Percentiles rank a stretch among this genome's conserved stretches.
Conservation (phyloP, 176 grass and related monocot species). For the Cenchrus fungigraminus region DNA sequence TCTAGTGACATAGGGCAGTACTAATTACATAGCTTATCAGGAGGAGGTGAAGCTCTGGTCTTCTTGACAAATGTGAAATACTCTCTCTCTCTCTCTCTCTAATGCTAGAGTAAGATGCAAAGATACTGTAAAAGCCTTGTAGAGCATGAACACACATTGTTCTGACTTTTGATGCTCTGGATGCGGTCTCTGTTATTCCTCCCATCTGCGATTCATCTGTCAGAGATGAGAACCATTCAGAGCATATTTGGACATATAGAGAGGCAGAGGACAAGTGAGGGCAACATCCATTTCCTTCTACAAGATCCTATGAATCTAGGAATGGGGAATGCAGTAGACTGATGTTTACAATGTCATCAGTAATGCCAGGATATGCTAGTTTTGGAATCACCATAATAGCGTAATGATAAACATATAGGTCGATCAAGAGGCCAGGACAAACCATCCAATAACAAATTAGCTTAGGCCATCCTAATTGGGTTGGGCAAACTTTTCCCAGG, state of each 20-base stretch:
- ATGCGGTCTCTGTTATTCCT: slow-evolving; percentile 4
- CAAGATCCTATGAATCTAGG: slow-evolving; percentile 35
- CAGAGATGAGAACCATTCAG: slow-evolving; percentile 7
- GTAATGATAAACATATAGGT: slow-evolving; percentile 7
- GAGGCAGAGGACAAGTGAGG: slow-evolving; percentile 3
- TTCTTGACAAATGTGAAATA: background rate
- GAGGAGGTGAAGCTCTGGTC: background rate
- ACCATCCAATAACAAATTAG: slow-evolving; percentile 32
- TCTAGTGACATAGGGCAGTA: background rate
- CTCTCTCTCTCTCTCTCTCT: no score
- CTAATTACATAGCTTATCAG: background rate
- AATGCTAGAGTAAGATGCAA: background rate
- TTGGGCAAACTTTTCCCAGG: slow-evolving; percentile 24
- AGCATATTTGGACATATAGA: slow-evolving; percentile 1
- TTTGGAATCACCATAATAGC: slow-evolving; percentile 21
- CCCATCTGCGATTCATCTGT: slow-evolving; percentile 16
- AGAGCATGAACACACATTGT: background rate
- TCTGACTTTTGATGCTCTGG: slow-evolving; percentile 4
- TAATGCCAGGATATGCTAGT: slow-evolving; percentile 28
- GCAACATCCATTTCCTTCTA: slow-evolving; percentile 2
- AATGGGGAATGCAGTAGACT: slow-evolving; percentile 2
- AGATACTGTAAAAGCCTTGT: background rate
- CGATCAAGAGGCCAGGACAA: slow-evolving; percentile 17
- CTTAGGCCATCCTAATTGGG: background rate
- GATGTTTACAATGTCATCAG: slow-evolving; percentile 20